Conservation (phyloP, 306 rosid genomes). For the Rosa lucieae region DNA sequence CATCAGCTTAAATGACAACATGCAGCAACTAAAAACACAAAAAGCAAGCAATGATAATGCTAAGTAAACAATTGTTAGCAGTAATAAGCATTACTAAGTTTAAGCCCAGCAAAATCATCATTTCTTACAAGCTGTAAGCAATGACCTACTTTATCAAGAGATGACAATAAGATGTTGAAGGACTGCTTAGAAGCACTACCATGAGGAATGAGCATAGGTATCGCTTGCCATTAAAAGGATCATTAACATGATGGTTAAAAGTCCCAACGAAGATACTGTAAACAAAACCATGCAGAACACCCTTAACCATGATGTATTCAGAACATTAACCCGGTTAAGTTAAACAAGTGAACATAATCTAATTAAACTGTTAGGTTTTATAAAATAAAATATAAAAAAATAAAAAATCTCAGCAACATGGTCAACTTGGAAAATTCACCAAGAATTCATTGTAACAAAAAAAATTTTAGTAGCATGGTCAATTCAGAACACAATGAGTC, state of each 20-base stretch:
- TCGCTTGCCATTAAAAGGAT: neutral
- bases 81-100: neutral
- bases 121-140: neutral
- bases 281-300: neutral
- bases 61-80: neutral
- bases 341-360: too few relatives aligned
- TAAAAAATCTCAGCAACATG: too few relatives aligned
- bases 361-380: too few relatives aligned
- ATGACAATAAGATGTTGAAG: neutral
- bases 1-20: slow-evolving; percentile 14
- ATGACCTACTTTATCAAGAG: neutral
- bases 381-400: too few relatives aligned
- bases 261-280: neutral
- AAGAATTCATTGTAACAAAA: too few relatives aligned
- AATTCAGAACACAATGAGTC: too few relatives aligned
- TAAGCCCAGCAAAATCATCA: neutral
- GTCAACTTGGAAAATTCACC: too few relatives aligned
- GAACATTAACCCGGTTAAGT: neutral
- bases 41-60: neutral
- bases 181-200: neutral
- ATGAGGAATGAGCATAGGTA: neutral
- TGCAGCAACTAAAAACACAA: neutral
- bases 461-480: too few relatives aligned
- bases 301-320: neutral
- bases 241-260: neutral